Evolutionary conservation across 169 alveolate genomes (phyloP), one percentile per base, ranked within the genome.

Genomic region (Plasmodium malariae): DNA sequence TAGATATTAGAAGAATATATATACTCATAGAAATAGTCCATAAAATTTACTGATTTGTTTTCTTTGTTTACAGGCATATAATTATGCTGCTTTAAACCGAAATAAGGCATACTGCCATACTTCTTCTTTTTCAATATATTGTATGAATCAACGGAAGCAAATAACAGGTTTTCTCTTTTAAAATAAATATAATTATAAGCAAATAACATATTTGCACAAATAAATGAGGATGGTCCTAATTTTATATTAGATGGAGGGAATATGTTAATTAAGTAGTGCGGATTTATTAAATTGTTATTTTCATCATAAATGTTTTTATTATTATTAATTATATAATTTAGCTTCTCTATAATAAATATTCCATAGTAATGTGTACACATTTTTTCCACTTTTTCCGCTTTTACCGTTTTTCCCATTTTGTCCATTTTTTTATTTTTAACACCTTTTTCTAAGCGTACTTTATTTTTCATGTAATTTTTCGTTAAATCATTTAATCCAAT

Each of bases 401-500:
- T n/a, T n/a, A n/a, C n/a, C n/a, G n/a, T n/a, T n/a, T n/a, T n/a
- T n/a, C n/a, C n/a, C n/a, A n/a, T n/a, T n/a, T n/a, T n/a, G n/a
- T n/a, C n/a, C n/a, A n/a, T n/a, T 63, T 19, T 30, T 3, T 63
- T 63, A 3, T 26, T 17, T 63, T n/a, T 51, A 4, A 1, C 5
- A 9, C 11, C 14, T 30, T 30, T 30, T 5, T 63, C 1, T n/a
- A 63, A 0, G 3, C 17, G 14, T 17, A 26, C 9, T 63, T 63
- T 63, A 63, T 63, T 63, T 63, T 63, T 63, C 28, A 63, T n/a
- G 51, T 63, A 63, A 63, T 63, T 63, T 30, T 63, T 63, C 57
- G 74, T 63, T 14, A 63, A 63, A 63, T 63, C 55, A 26, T 63
- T 63, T 63, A 63, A 30, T 5, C 28, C 54, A 14, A 63, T 11